These are phyloP conservation scores for Lophiostoma macrostomum DNA, from an alignment of 495 filamentous ascomycete species.

Conservation along the genomic window DNA sequence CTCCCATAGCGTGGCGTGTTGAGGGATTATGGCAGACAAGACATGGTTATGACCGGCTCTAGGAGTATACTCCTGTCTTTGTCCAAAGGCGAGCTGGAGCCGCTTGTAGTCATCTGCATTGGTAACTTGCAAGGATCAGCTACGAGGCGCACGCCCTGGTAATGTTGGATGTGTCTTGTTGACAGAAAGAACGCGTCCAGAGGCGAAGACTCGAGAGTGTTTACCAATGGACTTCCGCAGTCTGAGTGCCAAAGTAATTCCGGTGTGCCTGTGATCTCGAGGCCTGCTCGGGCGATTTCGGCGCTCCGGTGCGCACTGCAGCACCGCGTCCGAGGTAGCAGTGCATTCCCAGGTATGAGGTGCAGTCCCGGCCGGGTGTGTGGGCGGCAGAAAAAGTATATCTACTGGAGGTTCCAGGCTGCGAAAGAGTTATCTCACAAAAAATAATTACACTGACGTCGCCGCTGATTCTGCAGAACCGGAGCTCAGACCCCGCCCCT, in stretches of 20 bases:
- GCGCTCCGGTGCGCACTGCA: background rate
- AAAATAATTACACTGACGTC: background rate
- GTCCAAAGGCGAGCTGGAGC: conserved; percentile 6
- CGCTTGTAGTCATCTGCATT: conserved; percentile 8
- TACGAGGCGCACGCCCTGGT: background rate
- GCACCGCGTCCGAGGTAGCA: conserved; percentile 21
- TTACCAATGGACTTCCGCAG: background rate
- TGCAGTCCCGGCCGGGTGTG: conserved; percentile 14
- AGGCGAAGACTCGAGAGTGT: background rate
- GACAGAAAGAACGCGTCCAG: background rate
- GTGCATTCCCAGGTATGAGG: background rate
- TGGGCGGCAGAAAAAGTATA: conserved; percentile 2
- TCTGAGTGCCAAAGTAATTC: conserved; percentile 5
- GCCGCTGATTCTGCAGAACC: no score
- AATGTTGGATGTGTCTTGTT: no score
- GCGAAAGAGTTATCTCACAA: background rate
- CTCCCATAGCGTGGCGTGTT: conserved; percentile 16
- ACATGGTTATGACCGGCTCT: no score
- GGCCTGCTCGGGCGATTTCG: conserved; percentile 19
- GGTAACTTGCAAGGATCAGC: conserved; percentile 1
- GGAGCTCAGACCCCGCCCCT: no score
- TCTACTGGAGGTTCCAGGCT: conserved; percentile 3
- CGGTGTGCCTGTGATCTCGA: background rate
- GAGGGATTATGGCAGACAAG: conserved; percentile 20
- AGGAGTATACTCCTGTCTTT: no score